Conservation (phyloP, 345 rosid genomes). For the Iberis pinnata region DNA sequence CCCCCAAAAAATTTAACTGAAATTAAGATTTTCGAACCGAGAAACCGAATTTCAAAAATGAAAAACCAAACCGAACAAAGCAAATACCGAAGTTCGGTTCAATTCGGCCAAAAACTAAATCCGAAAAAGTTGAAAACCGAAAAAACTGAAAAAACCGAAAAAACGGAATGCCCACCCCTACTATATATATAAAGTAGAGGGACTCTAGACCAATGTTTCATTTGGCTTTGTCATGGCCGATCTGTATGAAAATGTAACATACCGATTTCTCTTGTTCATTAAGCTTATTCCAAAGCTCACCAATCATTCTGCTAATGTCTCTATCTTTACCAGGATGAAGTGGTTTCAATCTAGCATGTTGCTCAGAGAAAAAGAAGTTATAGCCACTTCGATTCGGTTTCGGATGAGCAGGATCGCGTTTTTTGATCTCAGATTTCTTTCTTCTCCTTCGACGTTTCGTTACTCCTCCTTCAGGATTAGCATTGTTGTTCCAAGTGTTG, state of each 20-base stretch:
- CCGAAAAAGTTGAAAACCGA: too few species aligned
- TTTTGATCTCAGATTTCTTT: conserved; percentile 80
- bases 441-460: conserved; percentile 76
- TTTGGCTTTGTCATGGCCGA: too few species aligned
- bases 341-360: conserved; percentile 83
- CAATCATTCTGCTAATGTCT: conserved; percentile 90
- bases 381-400: conserved; percentile 95
- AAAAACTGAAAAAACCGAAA: too few species aligned
- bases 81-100: too few species aligned
- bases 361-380: conserved; percentile 94
- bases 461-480: conserved; percentile 30
- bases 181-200: too few species aligned
- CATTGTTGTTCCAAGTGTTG: conserved; percentile 22
- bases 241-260: neutral
- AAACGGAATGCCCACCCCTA: too few species aligned
- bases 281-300: conserved; percentile 87
- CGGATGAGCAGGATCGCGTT: conserved; percentile 93
- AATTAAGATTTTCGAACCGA: too few species aligned
- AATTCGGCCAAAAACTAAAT: too few species aligned
- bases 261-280: conserved; percentile 61
- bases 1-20: too few species aligned
- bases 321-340: conserved; percentile 92
- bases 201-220: too few species aligned
- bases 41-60: too few species aligned
- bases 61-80: too few species aligned